These are phyloP conservation scores for Cyberlindnera xylosilytica DNA, from an alignment of 805 yeast genomes.

Conservation along the genomic window DNA sequence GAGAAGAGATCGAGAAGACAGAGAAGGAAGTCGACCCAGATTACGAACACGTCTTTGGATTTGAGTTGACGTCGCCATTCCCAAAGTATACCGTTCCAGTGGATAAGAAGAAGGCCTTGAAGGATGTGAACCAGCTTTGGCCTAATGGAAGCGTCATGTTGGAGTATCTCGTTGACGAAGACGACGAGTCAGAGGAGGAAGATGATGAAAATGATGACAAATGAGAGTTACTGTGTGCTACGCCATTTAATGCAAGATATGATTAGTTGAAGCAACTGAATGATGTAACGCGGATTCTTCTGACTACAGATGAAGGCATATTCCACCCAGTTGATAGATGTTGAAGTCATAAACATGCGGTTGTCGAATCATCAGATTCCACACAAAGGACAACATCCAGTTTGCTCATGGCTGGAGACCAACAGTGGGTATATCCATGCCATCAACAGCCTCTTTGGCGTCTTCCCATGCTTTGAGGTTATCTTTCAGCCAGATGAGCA, in stretches of 20 bases:
- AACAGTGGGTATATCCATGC: slow-evolving; percentile 13
- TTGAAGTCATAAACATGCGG: too few species aligned
- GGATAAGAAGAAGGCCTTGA: slow-evolving; percentile 30
- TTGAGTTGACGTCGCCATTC: slow-evolving; percentile 58
- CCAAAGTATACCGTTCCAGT: slow-evolving; percentile 51
- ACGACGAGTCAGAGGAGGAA: slow-evolving; percentile 19
- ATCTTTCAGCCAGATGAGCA: slow-evolving; percentile 36
- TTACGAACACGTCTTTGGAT: slow-evolving; percentile 45
- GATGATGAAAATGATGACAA: not conserved
- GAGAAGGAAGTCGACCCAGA: slow-evolving; percentile 8
- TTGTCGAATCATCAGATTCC: too few species aligned
- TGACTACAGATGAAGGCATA: too few species aligned
- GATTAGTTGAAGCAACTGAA: too few species aligned
- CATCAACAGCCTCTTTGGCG: slow-evolving; percentile 29
- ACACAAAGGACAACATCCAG: too few species aligned
- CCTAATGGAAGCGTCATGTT: slow-evolving; percentile 70
- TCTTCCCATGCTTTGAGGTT: slow-evolving; percentile 38
- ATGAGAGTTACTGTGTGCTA: not conserved
- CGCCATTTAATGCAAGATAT: too few species aligned
- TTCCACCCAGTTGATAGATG: too few species aligned
- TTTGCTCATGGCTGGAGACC: not conserved
- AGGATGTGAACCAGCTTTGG: slow-evolving; percentile 47
- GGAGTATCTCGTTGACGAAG: slow-evolving; percentile 36
- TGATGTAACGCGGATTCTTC: too few species aligned
- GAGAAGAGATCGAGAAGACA: slow-evolving; percentile 2